Evolutionary conservation across 202 grass and related monocot genomes (phyloP).

Genomic region (Zizania palustris): DNA sequence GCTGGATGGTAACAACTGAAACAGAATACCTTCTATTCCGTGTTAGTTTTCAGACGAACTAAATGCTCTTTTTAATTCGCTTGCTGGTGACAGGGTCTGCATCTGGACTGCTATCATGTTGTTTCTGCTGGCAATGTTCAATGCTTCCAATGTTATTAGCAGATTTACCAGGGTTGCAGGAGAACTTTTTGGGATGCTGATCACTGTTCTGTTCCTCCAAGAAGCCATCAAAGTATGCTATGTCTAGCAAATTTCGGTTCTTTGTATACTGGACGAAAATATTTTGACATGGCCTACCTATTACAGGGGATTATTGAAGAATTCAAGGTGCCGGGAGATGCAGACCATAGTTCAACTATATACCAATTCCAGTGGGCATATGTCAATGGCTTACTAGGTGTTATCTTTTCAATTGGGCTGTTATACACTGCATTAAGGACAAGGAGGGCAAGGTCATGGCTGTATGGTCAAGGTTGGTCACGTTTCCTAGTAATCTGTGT

Average conservation of each 20-base stretch:
- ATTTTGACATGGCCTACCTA: not conserved
- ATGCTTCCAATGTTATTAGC: constrained; percentile 79
- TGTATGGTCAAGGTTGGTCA: constrained; percentile 67
- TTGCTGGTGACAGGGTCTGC: constrained; percentile 69
- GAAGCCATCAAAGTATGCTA: constrained; percentile 74
- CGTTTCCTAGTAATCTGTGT: not conserved
- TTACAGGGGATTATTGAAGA: constrained; percentile 76
- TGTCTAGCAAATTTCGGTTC: constrained; percentile 1
- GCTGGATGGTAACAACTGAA: constrained; percentile 71
- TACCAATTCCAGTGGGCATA: constrained; percentile 86
- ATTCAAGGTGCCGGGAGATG: constrained; percentile 66
- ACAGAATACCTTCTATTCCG: not conserved
- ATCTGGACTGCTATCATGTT: constrained; percentile 90
- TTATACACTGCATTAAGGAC: constrained; percentile 70
- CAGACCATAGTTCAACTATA: constrained; percentile 35
- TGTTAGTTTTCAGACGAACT: constrained; percentile 27
- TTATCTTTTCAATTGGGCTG: constrained; percentile 80
- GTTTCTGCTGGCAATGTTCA: constrained; percentile 76
- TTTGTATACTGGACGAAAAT: constrained; percentile 16
- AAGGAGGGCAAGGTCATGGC: constrained; percentile 71
- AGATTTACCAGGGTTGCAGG: constrained; percentile 94
- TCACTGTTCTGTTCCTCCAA: constrained; percentile 89
- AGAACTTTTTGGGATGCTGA: constrained; percentile 97
- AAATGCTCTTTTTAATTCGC: constrained; percentile 22
- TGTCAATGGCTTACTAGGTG: constrained; percentile 71